These are phyloP conservation scores for Helicocarpus griseus DNA, from an alignment of 2,329 filamentous ascomycete genomes.

Conservation along the genomic window DNA sequence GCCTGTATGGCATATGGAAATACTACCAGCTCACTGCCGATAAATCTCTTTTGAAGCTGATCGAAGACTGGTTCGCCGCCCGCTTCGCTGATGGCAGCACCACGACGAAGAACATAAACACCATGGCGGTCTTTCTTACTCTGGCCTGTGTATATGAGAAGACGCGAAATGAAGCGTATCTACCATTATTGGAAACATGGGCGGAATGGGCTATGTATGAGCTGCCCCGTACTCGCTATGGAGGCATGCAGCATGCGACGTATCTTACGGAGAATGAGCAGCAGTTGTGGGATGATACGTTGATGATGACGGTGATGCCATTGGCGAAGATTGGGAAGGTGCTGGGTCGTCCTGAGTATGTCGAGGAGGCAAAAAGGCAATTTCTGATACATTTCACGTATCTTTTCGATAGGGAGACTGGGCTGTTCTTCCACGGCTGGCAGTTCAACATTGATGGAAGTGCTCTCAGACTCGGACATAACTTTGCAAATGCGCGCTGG, in stretches of 20 bases:
- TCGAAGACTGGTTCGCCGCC: constrained; percentile 62
- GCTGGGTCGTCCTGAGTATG: constrained; percentile 59
- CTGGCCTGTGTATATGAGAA: constrained; percentile 70
- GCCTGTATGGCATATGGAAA: constrained; percentile 72
- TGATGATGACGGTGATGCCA: constrained; percentile 81
- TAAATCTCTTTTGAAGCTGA: constrained; percentile 50
- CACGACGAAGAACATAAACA: constrained; percentile 80
- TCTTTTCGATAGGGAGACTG: constrained; percentile 60
- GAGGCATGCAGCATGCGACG: constrained; percentile 66
- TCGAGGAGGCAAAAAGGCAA: constrained; percentile 68
- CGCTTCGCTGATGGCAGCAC: constrained; percentile 55
- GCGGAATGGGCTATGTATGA: constrained; percentile 76
- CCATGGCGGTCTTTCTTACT: constrained; percentile 69
- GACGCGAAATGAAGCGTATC: constrained; percentile 56
- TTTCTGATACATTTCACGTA: constrained; percentile 72
- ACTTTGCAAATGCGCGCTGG: constrained; percentile 48
- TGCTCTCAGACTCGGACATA: constrained; percentile 36
- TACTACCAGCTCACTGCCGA: constrained; percentile 66
- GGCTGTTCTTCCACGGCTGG: constrained; percentile 76
- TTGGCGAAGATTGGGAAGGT: constrained; percentile 69
- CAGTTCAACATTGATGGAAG: constrained; percentile 57
- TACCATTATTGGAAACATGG: constrained; percentile 72
- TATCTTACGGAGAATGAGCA: constrained; percentile 61
- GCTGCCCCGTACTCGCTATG: constrained; percentile 59
- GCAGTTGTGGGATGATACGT: constrained; percentile 75